Percentiles rank a stretch among this genome's conserved stretches.
Evolutionary conservation across 2,329 filamentous ascomycete genomes (phyloP).

Genomic region (Xylariaceae sp.): DNA sequence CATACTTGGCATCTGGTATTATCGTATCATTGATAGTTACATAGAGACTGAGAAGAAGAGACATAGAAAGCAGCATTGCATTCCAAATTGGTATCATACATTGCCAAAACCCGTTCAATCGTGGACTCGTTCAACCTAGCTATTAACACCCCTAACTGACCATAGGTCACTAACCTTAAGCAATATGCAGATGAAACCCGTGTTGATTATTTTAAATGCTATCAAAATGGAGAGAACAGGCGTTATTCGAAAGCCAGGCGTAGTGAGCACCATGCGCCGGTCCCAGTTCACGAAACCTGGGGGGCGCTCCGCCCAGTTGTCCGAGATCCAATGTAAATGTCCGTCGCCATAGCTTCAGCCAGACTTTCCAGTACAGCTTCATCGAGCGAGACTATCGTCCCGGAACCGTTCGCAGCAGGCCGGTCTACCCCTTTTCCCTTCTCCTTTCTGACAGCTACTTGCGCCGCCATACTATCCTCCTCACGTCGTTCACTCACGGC

Average conservation of each 20-base stretch:
- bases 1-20: not conserved
- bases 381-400: conserved; percentile 23
- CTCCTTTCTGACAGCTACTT: conserved; percentile 5
- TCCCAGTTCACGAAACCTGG: not conserved
- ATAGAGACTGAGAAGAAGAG: not conserved
- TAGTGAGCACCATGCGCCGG: no score
- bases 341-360: conserved; percentile 31
- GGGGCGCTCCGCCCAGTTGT: not conserved
- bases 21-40: conserved; percentile 6
- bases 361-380: conserved; percentile 29
- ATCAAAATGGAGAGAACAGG: not conserved
- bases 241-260: not conserved
- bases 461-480: conserved; percentile 7
- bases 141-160: not conserved
- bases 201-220: no score
- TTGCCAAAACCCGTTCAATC: not conserved
- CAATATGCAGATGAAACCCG: no score
- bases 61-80: not conserved
- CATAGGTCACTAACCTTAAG: not conserved
- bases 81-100: not conserved
- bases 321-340: conserved; percentile 19
- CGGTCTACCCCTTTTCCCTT: conserved; percentile 17
- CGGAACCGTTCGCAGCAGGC: not conserved
- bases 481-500: conserved; percentile 19
- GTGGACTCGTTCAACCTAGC: not conserved